Conservation (phyloP, 306 rosid species). For the Vicia villosa region DNA sequence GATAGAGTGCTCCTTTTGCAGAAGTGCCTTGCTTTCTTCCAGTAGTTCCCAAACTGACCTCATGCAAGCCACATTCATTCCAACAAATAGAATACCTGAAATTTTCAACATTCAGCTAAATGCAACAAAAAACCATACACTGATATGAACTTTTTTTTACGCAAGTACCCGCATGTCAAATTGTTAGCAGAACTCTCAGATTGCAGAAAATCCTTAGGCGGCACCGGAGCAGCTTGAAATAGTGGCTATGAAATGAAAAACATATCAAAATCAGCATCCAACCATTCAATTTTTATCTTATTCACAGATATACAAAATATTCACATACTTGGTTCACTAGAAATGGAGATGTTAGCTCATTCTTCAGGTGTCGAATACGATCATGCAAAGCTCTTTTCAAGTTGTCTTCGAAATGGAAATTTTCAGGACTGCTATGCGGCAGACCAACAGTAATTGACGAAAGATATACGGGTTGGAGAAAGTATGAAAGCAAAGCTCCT, state of each 20-base stretch:
- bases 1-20: constrained; percentile 77
- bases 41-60: constrained; percentile 90
- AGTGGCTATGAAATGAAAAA: constrained; percentile 54
- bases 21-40: constrained; percentile 98
- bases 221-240: constrained; percentile 63
- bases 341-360: constrained; percentile 58
- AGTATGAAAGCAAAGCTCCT: constrained; percentile 90
- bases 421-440: constrained; percentile 48
- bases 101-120: constrained; percentile 33
- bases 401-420: constrained; percentile 44
- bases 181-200: constrained; percentile 67
- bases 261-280: constrained; percentile 25
- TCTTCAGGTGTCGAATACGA: constrained; percentile 50
- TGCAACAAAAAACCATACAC: constrained; percentile 3
- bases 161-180: constrained; percentile 85
- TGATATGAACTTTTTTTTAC: constrained; percentile 20
- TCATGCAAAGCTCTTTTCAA: constrained; percentile 62
- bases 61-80: constrained; percentile 88
- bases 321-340: constrained; percentile 66
- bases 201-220: constrained; percentile 82
- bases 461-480: constrained; percentile 77
- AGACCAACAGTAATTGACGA: constrained; percentile 79
- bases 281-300: not conserved
- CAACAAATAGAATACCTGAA: constrained; percentile 84
- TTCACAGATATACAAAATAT: constrained; percentile 16